A percentile compares a stretch with the other conserved stretches of the same genome.
These are phyloP conservation scores for Metarhizium robertsii DNA, from an alignment of 2,329 filamentous ascomycete genomes.

Conservation along the genomic window DNA sequence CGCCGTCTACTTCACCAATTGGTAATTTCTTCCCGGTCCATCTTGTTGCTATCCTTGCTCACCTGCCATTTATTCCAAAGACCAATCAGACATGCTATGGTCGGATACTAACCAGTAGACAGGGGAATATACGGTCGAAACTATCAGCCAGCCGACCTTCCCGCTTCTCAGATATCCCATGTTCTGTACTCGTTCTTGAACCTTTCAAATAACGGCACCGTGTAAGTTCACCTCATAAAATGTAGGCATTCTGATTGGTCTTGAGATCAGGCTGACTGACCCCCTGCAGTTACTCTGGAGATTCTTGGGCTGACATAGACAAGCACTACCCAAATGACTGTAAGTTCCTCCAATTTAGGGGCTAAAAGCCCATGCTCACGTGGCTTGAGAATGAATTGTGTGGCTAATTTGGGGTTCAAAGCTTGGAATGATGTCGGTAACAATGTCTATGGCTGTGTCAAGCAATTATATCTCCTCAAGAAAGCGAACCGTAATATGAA, in stretches of 20 bases:
- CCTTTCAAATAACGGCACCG: slow-evolving; percentile 59
- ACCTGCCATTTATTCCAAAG: background rate
- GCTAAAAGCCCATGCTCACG: too few species aligned
- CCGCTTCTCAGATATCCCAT: slow-evolving; percentile 62
- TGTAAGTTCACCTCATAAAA: slow-evolving; percentile 35
- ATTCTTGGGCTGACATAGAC: slow-evolving; percentile 60
- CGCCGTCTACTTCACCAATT: slow-evolving; percentile 40
- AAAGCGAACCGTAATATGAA: slow-evolving; percentile 70
- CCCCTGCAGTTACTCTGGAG: slow-evolving; percentile 47
- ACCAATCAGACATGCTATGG: background rate
- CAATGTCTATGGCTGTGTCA: slow-evolving; percentile 73
- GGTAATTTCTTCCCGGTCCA: slow-evolving; percentile 21
- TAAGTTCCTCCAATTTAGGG: slow-evolving; percentile 17
- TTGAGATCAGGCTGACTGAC: background rate
- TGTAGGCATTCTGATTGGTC: background rate
- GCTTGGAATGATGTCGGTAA: slow-evolving; percentile 53
- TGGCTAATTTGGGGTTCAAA: slow-evolving; percentile 10
- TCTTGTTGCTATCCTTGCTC: background rate
- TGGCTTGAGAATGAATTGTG: background rate
- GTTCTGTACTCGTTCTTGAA: slow-evolving; percentile 79
- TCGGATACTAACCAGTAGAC: background rate
- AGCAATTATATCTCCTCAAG: slow-evolving; percentile 72
- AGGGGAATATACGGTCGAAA: slow-evolving; percentile 69
- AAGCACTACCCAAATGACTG: slow-evolving; percentile 65
- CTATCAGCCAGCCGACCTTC: slow-evolving; percentile 63